Conservation (phyloP, 2,329 filamentous ascomycete species). For the Ustulina deusta region DNA sequence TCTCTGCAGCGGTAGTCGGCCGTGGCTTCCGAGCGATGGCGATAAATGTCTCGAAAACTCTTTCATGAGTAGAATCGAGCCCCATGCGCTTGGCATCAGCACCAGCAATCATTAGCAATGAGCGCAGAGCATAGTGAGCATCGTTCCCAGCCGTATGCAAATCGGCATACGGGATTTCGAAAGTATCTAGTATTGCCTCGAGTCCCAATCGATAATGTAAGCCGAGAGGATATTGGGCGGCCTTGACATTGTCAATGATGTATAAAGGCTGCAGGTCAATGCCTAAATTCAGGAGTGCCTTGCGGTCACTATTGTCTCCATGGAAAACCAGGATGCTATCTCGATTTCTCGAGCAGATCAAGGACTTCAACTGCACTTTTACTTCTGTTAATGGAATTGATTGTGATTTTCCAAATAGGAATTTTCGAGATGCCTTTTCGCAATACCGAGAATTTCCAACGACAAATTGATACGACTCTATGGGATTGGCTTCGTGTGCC, state of each 20-base stretch:
- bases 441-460: slow-evolving; percentile 28
- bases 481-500: slow-evolving; percentile 7
- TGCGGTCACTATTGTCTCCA: background rate
- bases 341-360: slow-evolving; percentile 1
- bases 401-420: slow-evolving; percentile 30
- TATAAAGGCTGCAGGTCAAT: background rate
- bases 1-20: slow-evolving; percentile 26
- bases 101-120: slow-evolving; percentile 32
- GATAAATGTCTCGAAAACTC: slow-evolving; percentile 27
- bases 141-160: slow-evolving; percentile 32
- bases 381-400: slow-evolving; percentile 26
- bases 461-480: slow-evolving; percentile 31
- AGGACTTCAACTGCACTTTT: slow-evolving; percentile 26
- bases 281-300: background rate
- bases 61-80: slow-evolving; percentile 8
- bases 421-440: slow-evolving; percentile 29
- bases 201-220: slow-evolving; percentile 27
- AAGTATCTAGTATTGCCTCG: slow-evolving; percentile 34
- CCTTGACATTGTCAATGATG: slow-evolving; percentile 9
- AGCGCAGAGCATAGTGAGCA: slow-evolving; percentile 31
- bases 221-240: slow-evolving; percentile 24
- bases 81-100: slow-evolving; percentile 18
- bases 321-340: slow-evolving; percentile 4
- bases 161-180: slow-evolving; percentile 31
- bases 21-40: slow-evolving; percentile 26